These are phyloP conservation scores for Eucalyptus polybractea DNA, from an alignment of 345 rosid species.

Conservation along the genomic window DNA sequence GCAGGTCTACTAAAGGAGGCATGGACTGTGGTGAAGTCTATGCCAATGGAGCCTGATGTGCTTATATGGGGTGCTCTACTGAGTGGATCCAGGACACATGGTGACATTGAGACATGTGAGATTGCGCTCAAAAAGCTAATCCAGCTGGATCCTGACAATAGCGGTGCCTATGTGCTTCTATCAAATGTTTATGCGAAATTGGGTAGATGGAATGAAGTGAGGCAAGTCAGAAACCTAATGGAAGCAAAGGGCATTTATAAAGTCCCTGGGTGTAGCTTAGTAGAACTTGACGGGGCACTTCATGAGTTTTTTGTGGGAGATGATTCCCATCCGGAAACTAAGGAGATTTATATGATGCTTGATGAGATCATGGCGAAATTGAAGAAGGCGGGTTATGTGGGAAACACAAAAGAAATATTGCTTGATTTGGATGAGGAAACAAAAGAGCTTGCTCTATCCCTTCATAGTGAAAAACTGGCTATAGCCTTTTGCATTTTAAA, in stretches of 20 bases:
- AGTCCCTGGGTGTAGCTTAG: conserved; percentile 39
- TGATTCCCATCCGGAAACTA: conserved; percentile 19
- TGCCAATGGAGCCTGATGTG: conserved; percentile 38
- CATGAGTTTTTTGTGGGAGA: conserved; percentile 42
- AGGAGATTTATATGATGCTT: conserved; percentile 16
- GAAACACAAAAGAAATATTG: conserved; percentile 31
- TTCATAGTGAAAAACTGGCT: conserved; percentile 9
- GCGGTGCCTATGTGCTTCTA: conserved; percentile 27
- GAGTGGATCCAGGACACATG: conserved; percentile 30
- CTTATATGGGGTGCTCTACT: conserved; percentile 40
- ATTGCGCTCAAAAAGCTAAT: conserved; percentile 15
- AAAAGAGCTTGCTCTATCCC: conserved; percentile 1
- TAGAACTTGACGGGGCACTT: conserved; percentile 27
- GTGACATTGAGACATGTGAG: conserved; percentile 27
- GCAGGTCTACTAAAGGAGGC: conserved; percentile 31
- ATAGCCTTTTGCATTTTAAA: conserved; percentile 7
- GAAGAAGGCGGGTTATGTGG: conserved; percentile 30
- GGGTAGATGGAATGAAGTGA: conserved; percentile 30
- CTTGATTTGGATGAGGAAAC: conserved; percentile 30
- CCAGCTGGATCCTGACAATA: conserved; percentile 23
- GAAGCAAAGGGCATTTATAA: conserved; percentile 24
- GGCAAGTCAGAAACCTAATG: conserved; percentile 20
- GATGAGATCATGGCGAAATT: conserved; percentile 30
- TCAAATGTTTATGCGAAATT: conserved; percentile 30
- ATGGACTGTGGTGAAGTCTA: conserved; percentile 13